phyloP scores from a whole-genome alignment of 129 eudicot genomes.

The Heracleum sosnowskyi region DNA sequence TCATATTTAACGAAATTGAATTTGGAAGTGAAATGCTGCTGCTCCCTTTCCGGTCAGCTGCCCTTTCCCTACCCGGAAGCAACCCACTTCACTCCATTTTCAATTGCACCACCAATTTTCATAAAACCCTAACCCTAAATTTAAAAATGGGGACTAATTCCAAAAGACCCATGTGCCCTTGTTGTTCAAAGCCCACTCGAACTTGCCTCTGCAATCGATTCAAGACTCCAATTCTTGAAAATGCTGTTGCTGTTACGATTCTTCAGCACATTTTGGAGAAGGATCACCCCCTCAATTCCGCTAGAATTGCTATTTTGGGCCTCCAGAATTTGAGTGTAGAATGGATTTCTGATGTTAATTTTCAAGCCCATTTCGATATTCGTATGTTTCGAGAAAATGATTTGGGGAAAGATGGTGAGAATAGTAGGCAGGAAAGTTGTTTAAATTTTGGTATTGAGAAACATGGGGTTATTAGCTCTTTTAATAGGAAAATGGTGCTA shows the following conservation, averaged over 20 bases:
- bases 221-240: constrained; percentile 49
- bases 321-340: constrained; percentile 42
- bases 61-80: constrained; percentile 12
- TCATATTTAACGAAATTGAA: neutral
- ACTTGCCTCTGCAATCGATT: constrained; percentile 67
- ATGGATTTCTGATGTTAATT: constrained; percentile 60
- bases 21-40: constrained; percentile 22
- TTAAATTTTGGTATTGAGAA: constrained; percentile 44
- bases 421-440: neutral
- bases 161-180: constrained; percentile 75
- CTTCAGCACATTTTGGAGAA: constrained; percentile 76
- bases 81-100: constrained; percentile 22
- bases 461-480: constrained; percentile 36
- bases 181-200: constrained; percentile 58
- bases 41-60: constrained; percentile 11
- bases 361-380: constrained; percentile 51
- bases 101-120: constrained; percentile 13
- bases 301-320: constrained; percentile 68
- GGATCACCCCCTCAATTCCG: constrained; percentile 82
- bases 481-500: constrained; percentile 7
- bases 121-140: constrained; percentile 31
- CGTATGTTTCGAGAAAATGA: constrained; percentile 18
- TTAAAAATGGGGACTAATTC: constrained; percentile 40
- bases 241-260: constrained; percentile 68
- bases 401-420: constrained; percentile 2